Base-by-base conservation (phyloP, 768 basidiomycete species). In the Mrakia gelida region DNA sequence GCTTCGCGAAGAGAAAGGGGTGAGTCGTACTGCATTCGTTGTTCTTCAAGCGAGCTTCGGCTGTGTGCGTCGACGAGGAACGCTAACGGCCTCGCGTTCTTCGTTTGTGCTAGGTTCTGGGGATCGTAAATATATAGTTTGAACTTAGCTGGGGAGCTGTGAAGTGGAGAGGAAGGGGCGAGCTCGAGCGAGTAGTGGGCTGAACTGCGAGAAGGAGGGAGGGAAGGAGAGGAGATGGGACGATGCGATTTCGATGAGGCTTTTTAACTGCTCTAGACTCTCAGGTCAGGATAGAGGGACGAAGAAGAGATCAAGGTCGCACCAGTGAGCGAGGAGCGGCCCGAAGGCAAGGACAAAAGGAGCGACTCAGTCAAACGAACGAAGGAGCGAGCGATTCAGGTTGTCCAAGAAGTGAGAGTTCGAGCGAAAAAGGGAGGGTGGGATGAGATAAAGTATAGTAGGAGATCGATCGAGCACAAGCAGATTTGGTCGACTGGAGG, bases 1-100 rank as follows among this genome's bases (percentile, higher is more conserved):
- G 93, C 30, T 99, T 98, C 90, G 94, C 95, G 85, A 98, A 97
- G 89, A 89, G 95, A 83, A 89, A 85, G 83, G 62, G 80, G 70
- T 75, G 13, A 26, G 73, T 76, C 38, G n/a, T 56, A 6, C 41
- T 43, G 5, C 41, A 43, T 43, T 43, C 41, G 41, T 45, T n/a
- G 32, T 34, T 56, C 30, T 26, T 23, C 41, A 23, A 34, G 32
- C 9, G 8, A 21, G 16, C 6, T 21, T 38, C 63, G 63, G 63
- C 32, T 65, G 63, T 34, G 30, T 21, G 63, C 63, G 63, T 52
- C 49, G 49, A 52, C 4, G 7, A 65, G 23, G 18, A 34, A 6
- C 2, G 72, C 54, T 73, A 56, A 73, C 72, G n/a, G n/a, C n/a
- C 10, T 8, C 11, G 32, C 71, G 26, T 34, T 28, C 56, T 38